phyloP scores from a whole-genome alignment of 1,139 yeast species.

The Saccharomycopsis phalli region DNA sequence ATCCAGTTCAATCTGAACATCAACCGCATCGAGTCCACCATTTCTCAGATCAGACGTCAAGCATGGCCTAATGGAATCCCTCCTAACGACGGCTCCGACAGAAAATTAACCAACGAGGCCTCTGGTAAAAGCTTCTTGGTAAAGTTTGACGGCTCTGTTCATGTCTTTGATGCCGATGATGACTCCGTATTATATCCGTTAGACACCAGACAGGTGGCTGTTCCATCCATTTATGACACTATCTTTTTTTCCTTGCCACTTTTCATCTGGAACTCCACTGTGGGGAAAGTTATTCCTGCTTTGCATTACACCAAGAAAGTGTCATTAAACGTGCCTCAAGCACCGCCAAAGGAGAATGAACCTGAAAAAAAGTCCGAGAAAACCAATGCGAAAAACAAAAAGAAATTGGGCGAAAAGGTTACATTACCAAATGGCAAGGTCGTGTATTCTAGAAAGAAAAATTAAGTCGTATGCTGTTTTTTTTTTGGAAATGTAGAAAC shows the following conservation, averaged over 20 bases:
- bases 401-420: slow-evolving; percentile 25
- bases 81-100: slow-evolving; percentile 30
- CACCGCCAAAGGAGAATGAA: slow-evolving; percentile 7
- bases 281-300: slow-evolving; percentile 33
- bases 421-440: slow-evolving; percentile 56
- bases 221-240: slow-evolving; percentile 48
- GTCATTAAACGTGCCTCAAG: slow-evolving; percentile 24
- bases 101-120: slow-evolving; percentile 25
- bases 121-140: slow-evolving; percentile 57
- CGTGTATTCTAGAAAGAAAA: slow-evolving; percentile 37
- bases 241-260: slow-evolving; percentile 41
- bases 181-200: slow-evolving; percentile 26
- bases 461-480: slow-evolving; percentile 1
- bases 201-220: slow-evolving; percentile 25
- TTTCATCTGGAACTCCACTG: slow-evolving; percentile 36
- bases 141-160: slow-evolving; percentile 62
- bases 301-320: slow-evolving; percentile 22
- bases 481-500: neutral
- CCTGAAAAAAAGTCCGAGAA: slow-evolving; percentile 12
- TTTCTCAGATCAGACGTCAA: slow-evolving; percentile 40
- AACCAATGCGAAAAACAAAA: slow-evolving; percentile 8
- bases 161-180: slow-evolving; percentile 51
- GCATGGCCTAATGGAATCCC: slow-evolving; percentile 54
- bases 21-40: slow-evolving; percentile 45
- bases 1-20: slow-evolving; percentile 54